phyloP scores from a whole-genome alignment of 352 stramenopile species.

The Saprolegnia parasitica region DNA sequence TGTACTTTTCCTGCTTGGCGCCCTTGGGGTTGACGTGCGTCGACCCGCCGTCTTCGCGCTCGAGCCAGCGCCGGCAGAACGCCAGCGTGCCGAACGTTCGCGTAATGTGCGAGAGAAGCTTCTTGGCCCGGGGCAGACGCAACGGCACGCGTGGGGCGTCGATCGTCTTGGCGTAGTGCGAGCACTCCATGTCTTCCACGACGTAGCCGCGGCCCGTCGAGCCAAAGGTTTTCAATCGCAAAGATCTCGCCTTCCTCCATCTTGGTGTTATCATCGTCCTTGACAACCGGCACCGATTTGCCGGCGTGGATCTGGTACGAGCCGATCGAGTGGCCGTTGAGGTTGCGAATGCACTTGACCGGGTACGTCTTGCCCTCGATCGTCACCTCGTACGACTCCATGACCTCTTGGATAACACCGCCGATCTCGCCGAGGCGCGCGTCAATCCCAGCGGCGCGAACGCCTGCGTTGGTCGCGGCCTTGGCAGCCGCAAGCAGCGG shows the following conservation, averaged over 20 bases:
- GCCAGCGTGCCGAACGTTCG: slow-evolving; percentile 94
- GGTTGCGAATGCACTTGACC: slow-evolving; percentile 95
- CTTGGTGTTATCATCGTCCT: slow-evolving; percentile 86
- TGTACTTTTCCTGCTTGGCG: slow-evolving; percentile 90
- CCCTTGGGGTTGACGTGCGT: slow-evolving; percentile 61
- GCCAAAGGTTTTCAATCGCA: slow-evolving; percentile 96
- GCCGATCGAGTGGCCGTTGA: slow-evolving; percentile 98
- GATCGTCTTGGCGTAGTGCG: slow-evolving; percentile 93
- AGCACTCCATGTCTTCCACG: slow-evolving; percentile 87
- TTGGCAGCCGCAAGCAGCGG: slow-evolving; percentile 85
- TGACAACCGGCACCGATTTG: slow-evolving; percentile 97
- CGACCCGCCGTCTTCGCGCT: slow-evolving; percentile 89
- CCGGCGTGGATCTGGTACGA: slow-evolving; percentile 95
- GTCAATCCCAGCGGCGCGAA: slow-evolving; percentile 93
- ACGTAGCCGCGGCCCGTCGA: slow-evolving; percentile 76
- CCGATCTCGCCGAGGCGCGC: slow-evolving; percentile 94
- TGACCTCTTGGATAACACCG: slow-evolving; percentile 94
- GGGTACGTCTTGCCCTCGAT: slow-evolving; percentile 94
- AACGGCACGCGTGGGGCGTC: slow-evolving; percentile 85
- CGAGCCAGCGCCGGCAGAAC: slow-evolving; percentile 93
- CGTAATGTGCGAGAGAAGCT: slow-evolving; percentile 91
- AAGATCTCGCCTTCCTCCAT: slow-evolving; percentile 98
- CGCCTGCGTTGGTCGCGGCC: slow-evolving; percentile 91
- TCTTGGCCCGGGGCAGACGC: slow-evolving; percentile 58
- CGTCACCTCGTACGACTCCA: slow-evolving; percentile 97